Evolutionary conservation across 164 flowering plant species (phyloP), one percentile per base, ranked within the genome.

Genomic region (Nelumbo lutea): DNA sequence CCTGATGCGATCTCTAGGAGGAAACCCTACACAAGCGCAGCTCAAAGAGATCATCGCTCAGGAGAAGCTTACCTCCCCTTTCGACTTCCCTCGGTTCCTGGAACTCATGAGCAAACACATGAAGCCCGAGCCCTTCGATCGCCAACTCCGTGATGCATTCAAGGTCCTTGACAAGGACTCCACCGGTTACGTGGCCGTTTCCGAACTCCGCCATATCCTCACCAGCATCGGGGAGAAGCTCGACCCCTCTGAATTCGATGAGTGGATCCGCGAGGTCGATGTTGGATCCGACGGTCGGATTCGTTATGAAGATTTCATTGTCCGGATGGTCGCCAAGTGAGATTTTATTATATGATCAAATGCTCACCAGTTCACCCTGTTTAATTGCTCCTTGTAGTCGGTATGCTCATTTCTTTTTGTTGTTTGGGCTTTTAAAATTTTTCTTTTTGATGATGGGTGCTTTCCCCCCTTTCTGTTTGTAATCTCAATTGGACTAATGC

Each of bases 191-290:
- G 97, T 94, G 64, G 74, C 86, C 68, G 98, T 90, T 52, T 50
- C 88, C 47, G 95, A 90, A 78, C 90, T 94, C 66, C 87, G 93
- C n/a, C 98, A 94, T 75, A 86, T 90, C 60, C 76, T 94, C 42
- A 94, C 98, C 39, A 85, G 86, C 69, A 94, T 91, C 47, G 98
- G 98, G 5, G 98, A 94, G 88, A 94, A 91, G 79, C 86, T 91
- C 55, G 97, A 94, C 70, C 90, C 89, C 3, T 77, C 87, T 6
- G 98, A 94, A 83, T 94, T 94, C 61, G 98, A 94, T 69, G 96
- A 91, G 89, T 94, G 98, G 98, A 94, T 94, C 84, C 86, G 91
- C 8, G 98, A 91, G 79, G 88, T 94, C 45, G 95, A 91, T 67
- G 95, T 91, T 56, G 91, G 95, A 42, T 78, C 93, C 50, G 98